Percentiles rank a stretch among this genome's conserved stretches.
Evolutionary conservation across 1,139 yeast genomes (phyloP).

Genomic region (Pneumocystis jirovecii): DNA sequence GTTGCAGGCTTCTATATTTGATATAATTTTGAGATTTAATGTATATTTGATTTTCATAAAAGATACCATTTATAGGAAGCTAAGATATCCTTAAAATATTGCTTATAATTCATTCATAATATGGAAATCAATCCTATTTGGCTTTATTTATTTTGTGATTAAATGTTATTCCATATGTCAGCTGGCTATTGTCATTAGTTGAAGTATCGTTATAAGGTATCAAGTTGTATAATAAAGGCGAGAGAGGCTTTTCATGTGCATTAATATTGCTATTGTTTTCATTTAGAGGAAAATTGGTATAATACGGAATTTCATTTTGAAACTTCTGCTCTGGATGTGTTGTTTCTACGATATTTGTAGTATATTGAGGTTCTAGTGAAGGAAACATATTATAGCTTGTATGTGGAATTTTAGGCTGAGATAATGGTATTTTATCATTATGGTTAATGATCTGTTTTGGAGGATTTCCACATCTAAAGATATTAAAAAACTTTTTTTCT

Average conservation of each 20-base stretch:
- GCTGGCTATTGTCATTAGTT: not conserved
- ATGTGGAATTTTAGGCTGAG: not conserved
- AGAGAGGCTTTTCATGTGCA: not conserved
- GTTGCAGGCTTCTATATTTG: not conserved
- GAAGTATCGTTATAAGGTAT: not conserved
- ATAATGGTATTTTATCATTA: not conserved
- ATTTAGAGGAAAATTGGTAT: not conserved
- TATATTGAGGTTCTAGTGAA: not conserved
- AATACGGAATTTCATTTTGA: not conserved
- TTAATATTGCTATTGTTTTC: not conserved
- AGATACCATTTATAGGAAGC: not conserved
- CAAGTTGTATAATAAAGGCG: not conserved
- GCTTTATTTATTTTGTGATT: not conserved
- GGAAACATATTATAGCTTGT: not conserved
- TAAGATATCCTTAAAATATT: not conserved
- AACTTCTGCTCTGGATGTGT: not conserved
- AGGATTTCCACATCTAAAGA: not conserved
- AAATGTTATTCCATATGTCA: not conserved
- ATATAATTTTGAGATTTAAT: not conserved
- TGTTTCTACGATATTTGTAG: not conserved
- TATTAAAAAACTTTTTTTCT: slow-evolving; percentile 24
- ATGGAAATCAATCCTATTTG: not conserved
- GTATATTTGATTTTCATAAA: not conserved
- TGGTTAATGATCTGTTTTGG: not conserved
- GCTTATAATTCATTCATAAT: not conserved